Percentiles rank a stretch among this genome's conserved stretches.
Evolutionary conservation across 306 rosid genomes (phyloP).

Genomic region (Medicago arabica): DNA sequence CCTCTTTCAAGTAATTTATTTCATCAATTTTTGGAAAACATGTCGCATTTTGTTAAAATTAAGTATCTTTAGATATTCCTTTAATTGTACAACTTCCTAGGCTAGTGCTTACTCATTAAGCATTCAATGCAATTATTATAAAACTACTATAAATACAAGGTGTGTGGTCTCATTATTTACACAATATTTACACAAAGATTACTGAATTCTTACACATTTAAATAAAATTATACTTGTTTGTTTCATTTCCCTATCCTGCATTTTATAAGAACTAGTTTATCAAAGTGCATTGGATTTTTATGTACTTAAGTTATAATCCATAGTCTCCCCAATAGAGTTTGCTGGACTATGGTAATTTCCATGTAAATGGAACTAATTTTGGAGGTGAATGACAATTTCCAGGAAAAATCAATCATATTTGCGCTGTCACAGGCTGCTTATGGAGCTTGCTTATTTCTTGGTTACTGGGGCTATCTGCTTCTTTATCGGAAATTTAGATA

Average conservation of each 20-base stretch:
- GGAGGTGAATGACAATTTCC: constrained; percentile 51
- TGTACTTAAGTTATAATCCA: constrained; percentile 12
- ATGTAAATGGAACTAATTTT: constrained; percentile 42
- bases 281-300: constrained; percentile 28
- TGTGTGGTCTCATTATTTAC: too few relatives aligned
- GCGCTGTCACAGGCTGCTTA: constrained; percentile 88
- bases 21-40: constrained; percentile 27
- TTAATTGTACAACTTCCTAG: too few relatives aligned
- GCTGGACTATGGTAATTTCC: constrained; percentile 33
- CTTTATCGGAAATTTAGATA: constrained; percentile 49
- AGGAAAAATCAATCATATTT: constrained; percentile 84
- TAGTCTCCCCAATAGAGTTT: constrained; percentile 16
- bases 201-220: too few relatives aligned
- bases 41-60: not conserved
- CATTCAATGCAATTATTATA: too few relatives aligned
- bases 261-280: constrained; percentile 32
- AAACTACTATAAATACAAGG: too few relatives aligned
- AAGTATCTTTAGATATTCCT: too few relatives aligned
- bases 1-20: constrained; percentile 36
- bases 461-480: constrained; percentile 90
- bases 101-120: too few relatives aligned
- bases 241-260: constrained; percentile 22
- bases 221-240: not conserved
- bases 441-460: constrained; percentile 83
- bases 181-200: too few relatives aligned